Evolutionary conservation across 2,329 filamentous ascomycete species (phyloP), one percentile per base, ranked within the genome.

Genomic region (Aspergillus quadricinctus): DNA sequence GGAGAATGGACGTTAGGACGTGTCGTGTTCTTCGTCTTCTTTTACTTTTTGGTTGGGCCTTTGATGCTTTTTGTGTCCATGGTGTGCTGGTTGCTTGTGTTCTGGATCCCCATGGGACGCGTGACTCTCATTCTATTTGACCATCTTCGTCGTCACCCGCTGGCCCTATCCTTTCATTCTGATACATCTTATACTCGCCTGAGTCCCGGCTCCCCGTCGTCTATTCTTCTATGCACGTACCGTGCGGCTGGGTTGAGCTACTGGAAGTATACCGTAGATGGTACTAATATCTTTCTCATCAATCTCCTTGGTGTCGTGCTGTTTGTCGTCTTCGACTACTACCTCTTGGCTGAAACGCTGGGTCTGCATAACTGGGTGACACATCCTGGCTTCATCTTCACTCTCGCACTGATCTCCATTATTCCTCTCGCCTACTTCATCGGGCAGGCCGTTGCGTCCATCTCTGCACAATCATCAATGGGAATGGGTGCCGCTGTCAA

Each of bases 221-320:
- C 92, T 10, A 93, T 99, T 59, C 80, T 99, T 19, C 82, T 99
- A 35, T 99, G 94, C 81, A 99, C 94, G 5, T 99, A 99, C 76
- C 89, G 95, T 57, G 94, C 94, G 46, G 93, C 95, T 11, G 94
- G 94, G 11, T 81, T 86, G 64, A 93, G 93, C 73, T 99, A 99
- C 79, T 99, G 95, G 93, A 99, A 99, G 77, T 99, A 99, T 76
- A 99, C 94, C 3, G 82, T 99, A 57, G 94, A 99, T 70, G 95
- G 94, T 54, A 99, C 94, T 59, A 99, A 99, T 76, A 96, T 99
- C 70, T 97, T 99, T 77, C 85, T 99, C 63, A 97, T 99, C 80
- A 99, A 99, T 72, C 83, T 99, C 56, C 90, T 97, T 77, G 88
- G 86, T 11, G 84, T 99, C 19, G 94, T 99, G n/a, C 78, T 90